A percentile compares a stretch with the other conserved stretches of the same genome.
phyloP scores from a whole-genome alignment of 169 alveolate species.

The Plasmodium coatneyi region DNA sequence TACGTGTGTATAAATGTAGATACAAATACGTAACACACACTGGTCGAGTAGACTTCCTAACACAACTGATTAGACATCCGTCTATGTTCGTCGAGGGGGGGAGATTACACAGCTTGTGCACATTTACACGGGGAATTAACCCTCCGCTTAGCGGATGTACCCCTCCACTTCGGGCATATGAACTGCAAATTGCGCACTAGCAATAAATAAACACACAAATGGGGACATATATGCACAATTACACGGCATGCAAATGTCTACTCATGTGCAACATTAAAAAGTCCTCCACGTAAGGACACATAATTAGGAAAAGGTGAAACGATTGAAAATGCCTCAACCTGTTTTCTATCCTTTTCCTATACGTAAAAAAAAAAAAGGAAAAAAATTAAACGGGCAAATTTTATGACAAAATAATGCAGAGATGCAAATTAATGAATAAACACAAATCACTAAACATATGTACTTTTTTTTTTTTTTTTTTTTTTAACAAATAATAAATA shows the following conservation, averaged over 20 bases:
- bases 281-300: neutral
- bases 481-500: neutral
- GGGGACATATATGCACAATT: neutral
- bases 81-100: neutral
- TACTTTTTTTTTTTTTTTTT: neutral
- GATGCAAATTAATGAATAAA: neutral
- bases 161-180: neutral
- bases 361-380: neutral
- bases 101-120: neutral
- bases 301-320: neutral
- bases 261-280: neutral
- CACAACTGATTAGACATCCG: slow-evolving; percentile 3
- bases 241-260: neutral
- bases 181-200: neutral
- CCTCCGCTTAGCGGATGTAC: neutral
- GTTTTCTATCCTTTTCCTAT: neutral
- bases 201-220: neutral
- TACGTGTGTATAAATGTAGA: neutral
- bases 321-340: neutral
- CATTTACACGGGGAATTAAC: neutral
- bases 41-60: neutral
- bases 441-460: neutral
- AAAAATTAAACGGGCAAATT: neutral
- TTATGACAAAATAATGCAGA: neutral
- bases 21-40: neutral